A percentile compares a stretch with the other conserved stretches of the same genome.
Evolutionary conservation across 306 rosid species (phyloP).

Genomic region (Arachis stenosperma): DNA sequence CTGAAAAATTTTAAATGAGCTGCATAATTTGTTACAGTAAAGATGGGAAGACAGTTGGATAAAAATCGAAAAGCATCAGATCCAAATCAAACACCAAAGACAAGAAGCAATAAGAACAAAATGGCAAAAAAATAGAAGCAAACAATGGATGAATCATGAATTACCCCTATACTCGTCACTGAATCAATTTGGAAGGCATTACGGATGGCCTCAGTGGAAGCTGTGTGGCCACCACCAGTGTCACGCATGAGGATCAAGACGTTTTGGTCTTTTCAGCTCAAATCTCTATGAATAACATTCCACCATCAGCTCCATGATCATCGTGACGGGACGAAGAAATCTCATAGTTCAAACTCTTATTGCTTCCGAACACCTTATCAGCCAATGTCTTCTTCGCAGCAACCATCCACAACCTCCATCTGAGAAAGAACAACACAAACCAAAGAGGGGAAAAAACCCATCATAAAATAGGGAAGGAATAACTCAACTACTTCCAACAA

Average conservation of each 20-base stretch:
- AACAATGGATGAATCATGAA: not conserved
- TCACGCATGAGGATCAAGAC: constrained; percentile 98
- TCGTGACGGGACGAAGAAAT: not conserved
- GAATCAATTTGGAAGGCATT: constrained; percentile 81
- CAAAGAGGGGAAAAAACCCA: not conserved
- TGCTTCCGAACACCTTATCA: constrained; percentile 67
- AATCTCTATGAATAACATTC: constrained; percentile 76
- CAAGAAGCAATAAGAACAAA: not conserved
- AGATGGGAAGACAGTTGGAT: not conserved
- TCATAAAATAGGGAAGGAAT: too few relatives aligned
- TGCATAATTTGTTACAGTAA: constrained; percentile 1
- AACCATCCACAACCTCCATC: constrained; percentile 64
- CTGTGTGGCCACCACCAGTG: constrained; percentile 97
- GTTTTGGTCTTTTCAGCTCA: constrained; percentile 86
- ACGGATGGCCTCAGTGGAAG: constrained; percentile 92
- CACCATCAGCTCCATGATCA: constrained; percentile 54
- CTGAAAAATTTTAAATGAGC: not conserved
- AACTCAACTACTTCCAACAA: too few relatives aligned
- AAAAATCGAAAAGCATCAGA: not conserved
- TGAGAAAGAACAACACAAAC: not conserved
- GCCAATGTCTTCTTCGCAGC: constrained; percentile 64
- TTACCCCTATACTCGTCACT: constrained; percentile 85
- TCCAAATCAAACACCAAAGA: constrained; percentile 3
- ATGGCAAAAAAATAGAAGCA: not conserved
- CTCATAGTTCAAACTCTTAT: constrained; percentile 35